Base-by-base conservation (phyloP, 768 basidiomycete genomes). In the Pisolithus albus region DNA sequence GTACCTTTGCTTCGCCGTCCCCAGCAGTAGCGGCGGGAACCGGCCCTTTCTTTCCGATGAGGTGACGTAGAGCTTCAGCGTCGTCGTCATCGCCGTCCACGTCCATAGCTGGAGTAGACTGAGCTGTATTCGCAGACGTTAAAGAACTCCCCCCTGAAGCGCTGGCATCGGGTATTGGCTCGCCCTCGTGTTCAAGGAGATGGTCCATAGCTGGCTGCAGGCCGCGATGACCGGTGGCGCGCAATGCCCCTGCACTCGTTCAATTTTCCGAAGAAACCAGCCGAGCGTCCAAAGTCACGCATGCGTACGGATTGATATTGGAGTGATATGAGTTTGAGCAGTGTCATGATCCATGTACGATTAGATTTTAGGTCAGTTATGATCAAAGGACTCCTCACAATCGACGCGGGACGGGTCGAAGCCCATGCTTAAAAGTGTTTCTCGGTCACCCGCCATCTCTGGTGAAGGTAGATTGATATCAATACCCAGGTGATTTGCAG, bases 171-270 rank as follows among this genome's bases (percentile, higher is more conserved):
- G 93, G 91, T 9, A 95, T 73, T 1, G 84, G 74, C 52, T 91
- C 74, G 5, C 80, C 80, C 47, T 88, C 84, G 61, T 97, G 79
- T 67, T 84, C 87, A 36, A 96, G 70, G 36, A 96, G 72, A 67
- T 88, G 85, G 61, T 96, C 93, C 87, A 93, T 88, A 19, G 88
- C 88, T 7, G 86, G 87, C 64, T 96, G 94, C 0, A 98, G 73
- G 3, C 93, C 95, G 26, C 87, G 79, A 58, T 83, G 82, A 34
- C 75, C 78, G 8, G 92, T 96, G 5, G 89, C 88, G 59, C 84
- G 85, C 52, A 95, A 68, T 4, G 93, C 93, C 93, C 92, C 92
- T 95, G 34, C 44, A n/a, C 30, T 19, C 23, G 43, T 44, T 44
- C 32, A 26, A 39, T 19, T 15, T 26, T 13, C 7, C 28, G 16